phyloP scores from a whole-genome alignment of 2,329 filamentous ascomycete genomes.

The Colletotrichum camelliae region DNA sequence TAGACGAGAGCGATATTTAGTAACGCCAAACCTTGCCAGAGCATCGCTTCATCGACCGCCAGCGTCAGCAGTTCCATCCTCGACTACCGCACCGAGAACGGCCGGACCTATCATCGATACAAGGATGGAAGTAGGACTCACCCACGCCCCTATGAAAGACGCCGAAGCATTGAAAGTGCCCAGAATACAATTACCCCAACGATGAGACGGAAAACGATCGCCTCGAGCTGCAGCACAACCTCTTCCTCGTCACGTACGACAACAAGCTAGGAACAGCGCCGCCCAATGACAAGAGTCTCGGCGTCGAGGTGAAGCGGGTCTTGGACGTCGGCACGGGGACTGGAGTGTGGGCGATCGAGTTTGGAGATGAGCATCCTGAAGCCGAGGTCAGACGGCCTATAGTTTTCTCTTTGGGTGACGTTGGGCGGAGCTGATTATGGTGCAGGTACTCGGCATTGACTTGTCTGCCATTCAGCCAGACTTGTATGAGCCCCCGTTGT shows the following conservation, averaged over 20 bases:
- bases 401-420: rapidly evolving
- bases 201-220: slow-evolving; percentile 33
- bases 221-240: slow-evolving; percentile 29
- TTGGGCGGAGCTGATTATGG: rapidly evolving
- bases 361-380: slow-evolving; percentile 34
- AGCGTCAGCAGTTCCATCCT: slow-evolving; percentile 25
- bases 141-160: no score
- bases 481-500: slow-evolving; percentile 24
- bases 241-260: slow-evolving; percentile 29
- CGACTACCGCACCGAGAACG: slow-evolving; percentile 38
- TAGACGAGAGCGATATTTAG: neutral
- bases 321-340: slow-evolving; percentile 36
- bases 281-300: neutral
- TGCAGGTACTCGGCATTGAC: slow-evolving; percentile 41
- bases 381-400: slow-evolving; percentile 17
- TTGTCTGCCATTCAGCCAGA: slow-evolving; percentile 44
- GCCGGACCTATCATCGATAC: slow-evolving; percentile 39
- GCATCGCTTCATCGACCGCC: rapidly evolving
- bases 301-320: slow-evolving; percentile 23
- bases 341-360: slow-evolving; percentile 36
- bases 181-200: neutral
- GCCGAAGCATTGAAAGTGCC: no score
- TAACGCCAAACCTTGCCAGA: neutral
- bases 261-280: slow-evolving; percentile 25
- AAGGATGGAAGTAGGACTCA: neutral